Evolutionary conservation across 345 rosid species (phyloP).

Genomic region (Syzygium aromaticum): DNA sequence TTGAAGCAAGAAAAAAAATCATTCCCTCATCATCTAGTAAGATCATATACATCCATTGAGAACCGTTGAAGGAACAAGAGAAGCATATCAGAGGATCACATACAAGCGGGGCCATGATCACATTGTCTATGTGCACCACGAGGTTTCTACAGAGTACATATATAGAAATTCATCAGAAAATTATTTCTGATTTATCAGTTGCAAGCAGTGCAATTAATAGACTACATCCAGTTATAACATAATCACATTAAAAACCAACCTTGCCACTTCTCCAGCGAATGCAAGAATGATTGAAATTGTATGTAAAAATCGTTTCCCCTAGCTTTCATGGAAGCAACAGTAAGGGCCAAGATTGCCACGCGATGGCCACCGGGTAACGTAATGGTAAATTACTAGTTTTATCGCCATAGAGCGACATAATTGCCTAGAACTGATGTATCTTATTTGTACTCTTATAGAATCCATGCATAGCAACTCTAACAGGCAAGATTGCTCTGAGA

Average conservation of each 20-base stretch:
- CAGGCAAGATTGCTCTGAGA: background rate
- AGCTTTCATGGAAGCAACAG: background rate
- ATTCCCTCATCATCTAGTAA: background rate
- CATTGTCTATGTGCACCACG: background rate
- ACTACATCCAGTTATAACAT: background rate
- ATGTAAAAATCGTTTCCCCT: background rate
- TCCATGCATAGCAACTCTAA: background rate
- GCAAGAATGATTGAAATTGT: background rate
- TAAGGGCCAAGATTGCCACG: background rate
- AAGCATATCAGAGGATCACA: background rate
- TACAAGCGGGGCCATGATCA: background rate
- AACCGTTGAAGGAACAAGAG: background rate
- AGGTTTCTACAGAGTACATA: background rate
- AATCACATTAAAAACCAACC: too few species aligned
- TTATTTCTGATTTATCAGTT: background rate
- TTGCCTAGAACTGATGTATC: background rate
- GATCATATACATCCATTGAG: background rate
- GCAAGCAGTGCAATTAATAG: background rate
- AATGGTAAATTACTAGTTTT: background rate
- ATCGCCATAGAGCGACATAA: background rate
- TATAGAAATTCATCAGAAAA: background rate
- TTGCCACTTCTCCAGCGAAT: background rate
- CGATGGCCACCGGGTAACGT: background rate
- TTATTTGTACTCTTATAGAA: background rate
- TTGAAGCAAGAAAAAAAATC: background rate